A percentile compares a stretch with the other conserved stretches of the same genome.
These are phyloP conservation scores for Sisymbrium irio DNA, from an alignment of 345 rosid species.

Conservation along the genomic window DNA sequence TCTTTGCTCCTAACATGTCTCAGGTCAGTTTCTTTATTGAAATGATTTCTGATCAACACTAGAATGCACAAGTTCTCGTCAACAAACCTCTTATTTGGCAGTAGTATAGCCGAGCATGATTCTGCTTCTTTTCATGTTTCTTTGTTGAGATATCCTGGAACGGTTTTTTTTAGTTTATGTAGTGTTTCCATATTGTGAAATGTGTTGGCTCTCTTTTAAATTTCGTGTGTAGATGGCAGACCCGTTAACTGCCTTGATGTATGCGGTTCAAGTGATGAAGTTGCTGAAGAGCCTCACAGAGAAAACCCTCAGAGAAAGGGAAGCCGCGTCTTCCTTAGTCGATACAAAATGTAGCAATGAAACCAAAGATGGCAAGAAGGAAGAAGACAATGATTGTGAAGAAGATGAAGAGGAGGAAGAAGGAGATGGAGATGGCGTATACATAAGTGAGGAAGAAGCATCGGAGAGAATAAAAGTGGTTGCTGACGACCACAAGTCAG, in stretches of 20 bases:
- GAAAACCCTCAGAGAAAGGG: constrained; percentile 60
- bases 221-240: constrained; percentile 76
- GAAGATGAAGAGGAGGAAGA: not conserved
- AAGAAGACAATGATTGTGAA: not conserved
- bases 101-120: not conserved
- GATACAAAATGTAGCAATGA: constrained; percentile 5
- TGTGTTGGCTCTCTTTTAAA: constrained; percentile 2
- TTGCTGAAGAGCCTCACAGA: constrained; percentile 72
- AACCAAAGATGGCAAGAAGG: not conserved
- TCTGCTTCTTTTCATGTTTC: not conserved
- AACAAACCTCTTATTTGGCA: not conserved
- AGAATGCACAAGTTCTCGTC: not conserved
- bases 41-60: not conserved
- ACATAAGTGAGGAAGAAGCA: constrained; percentile 24
- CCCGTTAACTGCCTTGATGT: constrained; percentile 93
- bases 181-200: not conserved
- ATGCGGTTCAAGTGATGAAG: constrained; percentile 98
- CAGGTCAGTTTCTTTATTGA: constrained; percentile 51
- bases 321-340: constrained; percentile 3
- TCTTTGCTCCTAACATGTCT: constrained; percentile 98
- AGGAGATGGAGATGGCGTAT: constrained; percentile 20
- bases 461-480: not conserved
- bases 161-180: not conserved
- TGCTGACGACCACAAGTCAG: constrained; percentile 21
- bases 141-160: not conserved